Percentiles rank a stretch among this genome's conserved stretches.
Evolutionary conservation across 495 filamentous ascomycete genomes (phyloP).

Genomic region (Aspergillus egyptiacus): DNA sequence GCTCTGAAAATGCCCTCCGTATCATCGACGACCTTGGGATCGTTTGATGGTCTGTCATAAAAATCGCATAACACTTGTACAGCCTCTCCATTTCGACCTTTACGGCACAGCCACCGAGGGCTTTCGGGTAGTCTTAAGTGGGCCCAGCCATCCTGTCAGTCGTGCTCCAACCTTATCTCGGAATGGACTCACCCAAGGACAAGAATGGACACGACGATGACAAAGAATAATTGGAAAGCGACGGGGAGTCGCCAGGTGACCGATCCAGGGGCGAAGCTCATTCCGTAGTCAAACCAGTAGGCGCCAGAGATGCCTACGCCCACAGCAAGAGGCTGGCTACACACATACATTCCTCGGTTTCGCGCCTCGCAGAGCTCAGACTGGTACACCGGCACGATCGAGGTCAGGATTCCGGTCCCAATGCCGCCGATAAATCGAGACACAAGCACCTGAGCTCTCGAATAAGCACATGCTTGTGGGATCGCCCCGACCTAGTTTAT

Average conservation of each 20-base stretch:
- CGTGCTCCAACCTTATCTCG: background rate
- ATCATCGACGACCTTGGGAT: conserved; percentile 39
- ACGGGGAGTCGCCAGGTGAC: conserved; percentile 43
- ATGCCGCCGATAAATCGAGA: conserved; percentile 43
- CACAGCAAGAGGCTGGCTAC: conserved; percentile 40
- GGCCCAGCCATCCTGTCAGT: background rate
- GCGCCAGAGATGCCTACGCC: conserved; percentile 33
- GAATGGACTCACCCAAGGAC: conserved; percentile 25
- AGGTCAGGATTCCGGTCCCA: conserved; percentile 15
- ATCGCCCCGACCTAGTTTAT: conserved; percentile 35
- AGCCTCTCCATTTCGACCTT: conserved; percentile 38
- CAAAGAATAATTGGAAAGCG: conserved; percentile 38
- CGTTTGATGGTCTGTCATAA: conserved; percentile 34
- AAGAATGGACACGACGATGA: conserved; percentile 29
- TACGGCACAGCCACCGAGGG: conserved; percentile 40
- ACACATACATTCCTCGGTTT: conserved; percentile 40
- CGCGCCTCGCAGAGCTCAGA: conserved; percentile 39
- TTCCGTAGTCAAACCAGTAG: conserved; percentile 45
- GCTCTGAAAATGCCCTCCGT: conserved; percentile 40
- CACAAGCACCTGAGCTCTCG: conserved; percentile 39
- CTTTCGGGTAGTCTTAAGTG: conserved; percentile 35
- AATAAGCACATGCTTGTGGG: conserved; percentile 39
- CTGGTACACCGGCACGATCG: conserved; percentile 34
- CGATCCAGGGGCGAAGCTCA: conserved; percentile 32
- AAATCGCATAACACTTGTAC: conserved; percentile 46